These are phyloP conservation scores for Linum trigynum DNA, from an alignment of 345 rosid genomes.

Conservation along the genomic window DNA sequence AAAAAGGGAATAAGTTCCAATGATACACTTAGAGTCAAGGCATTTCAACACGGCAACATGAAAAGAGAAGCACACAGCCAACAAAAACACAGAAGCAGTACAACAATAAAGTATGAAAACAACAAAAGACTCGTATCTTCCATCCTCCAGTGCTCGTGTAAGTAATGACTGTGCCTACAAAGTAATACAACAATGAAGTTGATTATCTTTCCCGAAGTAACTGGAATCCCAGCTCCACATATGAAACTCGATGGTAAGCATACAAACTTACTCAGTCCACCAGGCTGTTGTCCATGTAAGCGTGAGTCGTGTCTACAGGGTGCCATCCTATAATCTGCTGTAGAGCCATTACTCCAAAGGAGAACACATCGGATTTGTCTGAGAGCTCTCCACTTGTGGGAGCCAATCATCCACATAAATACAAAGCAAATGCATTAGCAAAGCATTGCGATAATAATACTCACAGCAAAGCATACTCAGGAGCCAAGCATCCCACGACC, in stretches of 20 bases:
- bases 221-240: background rate
- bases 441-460: background rate
- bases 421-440: slow-evolving; percentile 3
- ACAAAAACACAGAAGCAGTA: too few relatives aligned
- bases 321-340: slow-evolving; percentile 74
- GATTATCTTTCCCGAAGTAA: too few relatives aligned
- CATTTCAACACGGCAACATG: too few relatives aligned
- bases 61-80: too few relatives aligned
- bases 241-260: background rate
- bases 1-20: too few relatives aligned
- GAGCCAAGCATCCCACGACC: too few relatives aligned
- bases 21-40: too few relatives aligned
- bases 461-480: too few relatives aligned
- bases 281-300: slow-evolving; percentile 72
- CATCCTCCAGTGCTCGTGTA: slow-evolving; percentile 48
- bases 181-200: slow-evolving; percentile 1
- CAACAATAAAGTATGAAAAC: slow-evolving; percentile 13
- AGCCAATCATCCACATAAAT: slow-evolving; percentile 59
- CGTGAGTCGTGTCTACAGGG: slow-evolving; percentile 56
- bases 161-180: slow-evolving; percentile 75
- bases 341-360: slow-evolving; percentile 82
- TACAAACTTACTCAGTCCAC: slow-evolving; percentile 73
- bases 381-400: slow-evolving; percentile 90
- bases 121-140: slow-evolving; percentile 46
- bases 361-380: slow-evolving; percentile 85